Conservation (phyloP, 305 asterid genomes). For the Salvia sclarea region DNA sequence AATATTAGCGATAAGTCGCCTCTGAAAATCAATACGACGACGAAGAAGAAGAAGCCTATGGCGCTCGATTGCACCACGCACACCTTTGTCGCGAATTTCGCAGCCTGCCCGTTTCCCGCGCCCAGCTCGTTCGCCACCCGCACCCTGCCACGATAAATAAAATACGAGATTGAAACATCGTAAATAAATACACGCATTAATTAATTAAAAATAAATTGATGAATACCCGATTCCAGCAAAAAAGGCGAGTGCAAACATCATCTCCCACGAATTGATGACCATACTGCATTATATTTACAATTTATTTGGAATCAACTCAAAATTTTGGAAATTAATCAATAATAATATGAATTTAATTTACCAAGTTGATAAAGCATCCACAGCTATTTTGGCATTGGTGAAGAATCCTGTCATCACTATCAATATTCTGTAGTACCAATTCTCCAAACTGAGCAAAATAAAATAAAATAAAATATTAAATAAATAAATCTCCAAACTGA, state of each 20-base stretch:
- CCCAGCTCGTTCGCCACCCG: conserved; percentile 53
- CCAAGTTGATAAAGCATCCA: conserved; percentile 51
- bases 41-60: conserved; percentile 40
- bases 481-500: conserved; percentile 47
- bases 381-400: conserved; percentile 34
- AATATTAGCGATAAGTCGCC: conserved; percentile 35
- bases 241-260: conserved; percentile 41
- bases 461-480: too few relatives aligned
- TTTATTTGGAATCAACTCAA: background rate
- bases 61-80: conserved; percentile 34
- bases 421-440: conserved; percentile 50
- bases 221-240: conserved; percentile 38
- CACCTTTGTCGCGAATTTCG: conserved; percentile 43
- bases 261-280: conserved; percentile 34
- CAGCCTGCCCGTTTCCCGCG: conserved; percentile 48
- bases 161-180: too few relatives aligned
- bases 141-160: background rate
- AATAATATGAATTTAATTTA: background rate
- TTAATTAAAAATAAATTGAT: too few relatives aligned
- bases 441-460: conserved; percentile 41
- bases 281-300: conserved; percentile 39
- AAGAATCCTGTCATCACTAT: conserved; percentile 42
- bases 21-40: conserved; percentile 25
- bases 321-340: too few relatives aligned
- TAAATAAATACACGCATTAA: too few relatives aligned